Evolutionary conservation across 2,329 filamentous ascomycete genomes (phyloP).

Genomic region (Monilinia aucupariae): DNA sequence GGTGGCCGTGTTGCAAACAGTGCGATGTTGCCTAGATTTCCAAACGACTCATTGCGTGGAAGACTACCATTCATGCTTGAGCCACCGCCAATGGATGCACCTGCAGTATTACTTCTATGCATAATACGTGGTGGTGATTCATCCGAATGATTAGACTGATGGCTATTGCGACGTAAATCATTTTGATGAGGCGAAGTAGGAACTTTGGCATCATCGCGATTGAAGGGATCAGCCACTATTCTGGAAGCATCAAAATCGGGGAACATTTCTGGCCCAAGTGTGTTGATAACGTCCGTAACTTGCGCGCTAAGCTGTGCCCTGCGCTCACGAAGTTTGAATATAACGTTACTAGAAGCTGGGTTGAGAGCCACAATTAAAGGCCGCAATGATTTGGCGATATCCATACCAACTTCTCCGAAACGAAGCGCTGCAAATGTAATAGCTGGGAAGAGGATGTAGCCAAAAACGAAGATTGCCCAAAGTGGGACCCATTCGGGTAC

Average conservation of each 20-base stretch:
- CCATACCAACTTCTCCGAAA: constrained; percentile 98
- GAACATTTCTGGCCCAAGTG: constrained; percentile 90
- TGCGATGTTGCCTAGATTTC: constrained; percentile 78
- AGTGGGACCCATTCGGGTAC: constrained; percentile 75
- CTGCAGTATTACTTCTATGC: constrained; percentile 25
- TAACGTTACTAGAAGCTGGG: constrained; percentile 76
- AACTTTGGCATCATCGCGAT: constrained; percentile 21
- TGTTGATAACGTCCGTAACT: constrained; percentile 91
- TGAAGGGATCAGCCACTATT: constrained; percentile 55
- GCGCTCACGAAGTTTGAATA: constrained; percentile 68
- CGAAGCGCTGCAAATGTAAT: constrained; percentile 91
- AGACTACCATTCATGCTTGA: constrained; percentile 36
- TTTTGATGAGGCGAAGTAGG: constrained; percentile 27
- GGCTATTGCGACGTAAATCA: constrained; percentile 41
- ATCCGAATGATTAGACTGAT: constrained; percentile 39
- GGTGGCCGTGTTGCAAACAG: constrained; percentile 85
- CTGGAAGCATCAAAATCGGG: constrained; percentile 84
- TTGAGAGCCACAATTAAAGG: constrained; percentile 81
- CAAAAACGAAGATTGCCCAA: constrained; percentile 67
- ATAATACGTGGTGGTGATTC: constrained; percentile 31
- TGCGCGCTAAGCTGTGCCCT: constrained; percentile 71
- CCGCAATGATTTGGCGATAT: constrained; percentile 90
- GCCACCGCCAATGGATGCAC: constrained; percentile 31
- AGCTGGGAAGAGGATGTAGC: constrained; percentile 75
- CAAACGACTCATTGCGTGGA: constrained; percentile 89